Evolutionary conservation across 2,329 filamentous ascomycete genomes (phyloP), one percentile per base, ranked within the genome.

Genomic region (Neofusicoccum kwambonambiense): DNA sequence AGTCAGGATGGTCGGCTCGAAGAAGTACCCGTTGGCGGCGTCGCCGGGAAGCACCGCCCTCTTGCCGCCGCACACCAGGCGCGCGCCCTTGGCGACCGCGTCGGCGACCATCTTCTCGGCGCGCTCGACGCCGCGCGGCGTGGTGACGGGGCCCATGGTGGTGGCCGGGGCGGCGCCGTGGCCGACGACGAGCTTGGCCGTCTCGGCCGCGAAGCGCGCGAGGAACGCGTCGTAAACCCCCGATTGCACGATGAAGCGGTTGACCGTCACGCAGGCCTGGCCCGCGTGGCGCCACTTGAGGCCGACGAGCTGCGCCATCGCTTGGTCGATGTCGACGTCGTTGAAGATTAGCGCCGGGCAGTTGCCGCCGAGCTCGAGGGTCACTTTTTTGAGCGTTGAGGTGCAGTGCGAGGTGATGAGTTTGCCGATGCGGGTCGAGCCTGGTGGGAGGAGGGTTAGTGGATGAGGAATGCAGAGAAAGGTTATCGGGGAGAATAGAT

Each of bases 331-430:
- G 69, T 87, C 83, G 11, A 86, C 87, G 73, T 89, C 87, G 66
- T 88, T 84, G 67, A 89, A 89, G 34, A 89, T 82, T 19, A 89
- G 72, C 70, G 88, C 87, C 0, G 87, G 87, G 65, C 87, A 89
- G 72, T 89, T 89, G 17, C 87, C 87, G 62, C 87, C 87, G 11
- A 89, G 78, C 70, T 89, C 87, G 7, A 89, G 79, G 0, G 87
- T 89, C 19, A 87, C 80, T 69, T 89, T 89, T 79, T 89, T 89
- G 65, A 89, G 72, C 0, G 84, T 85, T 50, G 86, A 82, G 0
- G 85, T 78, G 69, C 87, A 89, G 63, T 86, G 81, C 54, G 81
- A 83, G 0, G 87, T 86, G 11, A 89, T 81, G 12, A 89, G 76
- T 73, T 89, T 89, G 45, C 87, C 87, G 4, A 89, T 82, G 56